These are phyloP conservation scores for Cyberlindnera sargentensis DNA, from an alignment of 805 yeast species.

Conservation along the genomic window DNA sequence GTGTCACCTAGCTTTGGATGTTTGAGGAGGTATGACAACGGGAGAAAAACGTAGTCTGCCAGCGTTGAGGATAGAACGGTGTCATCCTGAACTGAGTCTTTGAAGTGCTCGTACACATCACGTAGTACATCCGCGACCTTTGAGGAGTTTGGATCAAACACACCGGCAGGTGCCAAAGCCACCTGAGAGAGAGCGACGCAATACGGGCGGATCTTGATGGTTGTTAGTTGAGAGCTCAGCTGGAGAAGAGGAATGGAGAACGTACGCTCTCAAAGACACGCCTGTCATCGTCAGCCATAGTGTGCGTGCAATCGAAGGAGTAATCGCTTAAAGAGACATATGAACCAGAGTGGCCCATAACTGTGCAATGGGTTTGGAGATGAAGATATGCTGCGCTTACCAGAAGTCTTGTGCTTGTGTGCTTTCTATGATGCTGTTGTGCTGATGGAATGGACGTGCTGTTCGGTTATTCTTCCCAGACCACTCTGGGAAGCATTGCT, in stretches of 20 bases:
- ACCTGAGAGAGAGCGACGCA: slow-evolving; percentile 39
- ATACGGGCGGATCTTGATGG: slow-evolving; percentile 28
- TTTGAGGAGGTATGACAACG: slow-evolving; percentile 47
- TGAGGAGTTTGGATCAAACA: slow-evolving; percentile 27
- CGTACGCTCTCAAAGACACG: slow-evolving; percentile 15
- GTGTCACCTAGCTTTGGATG: slow-evolving; percentile 39
- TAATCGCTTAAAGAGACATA: no score
- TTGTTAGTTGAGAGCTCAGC: slow-evolving; percentile 4
- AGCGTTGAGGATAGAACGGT: slow-evolving; percentile 30
- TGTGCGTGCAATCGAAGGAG: no score
- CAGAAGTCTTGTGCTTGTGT: no score
- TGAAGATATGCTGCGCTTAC: no score
- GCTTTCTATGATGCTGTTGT: no score
- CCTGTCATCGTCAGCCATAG: slow-evolving; percentile 7
- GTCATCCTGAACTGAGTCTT: slow-evolving; percentile 10
- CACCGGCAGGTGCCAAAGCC: slow-evolving; percentile 33
- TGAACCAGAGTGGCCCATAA: no score
- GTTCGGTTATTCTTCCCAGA: no score
- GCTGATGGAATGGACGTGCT: no score
- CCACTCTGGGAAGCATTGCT: no score
- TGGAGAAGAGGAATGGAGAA: not conserved
- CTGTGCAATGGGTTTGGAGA: no score
- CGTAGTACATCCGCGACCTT: slow-evolving; percentile 27
- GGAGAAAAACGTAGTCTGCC: slow-evolving; percentile 59
- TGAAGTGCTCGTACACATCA: slow-evolving; percentile 24